Percentiles rank a stretch among this genome's conserved stretches.
These are phyloP conservation scores for Nicotiana tabacum DNA, from an alignment of 257 asterid species.

Conservation along the genomic window DNA sequence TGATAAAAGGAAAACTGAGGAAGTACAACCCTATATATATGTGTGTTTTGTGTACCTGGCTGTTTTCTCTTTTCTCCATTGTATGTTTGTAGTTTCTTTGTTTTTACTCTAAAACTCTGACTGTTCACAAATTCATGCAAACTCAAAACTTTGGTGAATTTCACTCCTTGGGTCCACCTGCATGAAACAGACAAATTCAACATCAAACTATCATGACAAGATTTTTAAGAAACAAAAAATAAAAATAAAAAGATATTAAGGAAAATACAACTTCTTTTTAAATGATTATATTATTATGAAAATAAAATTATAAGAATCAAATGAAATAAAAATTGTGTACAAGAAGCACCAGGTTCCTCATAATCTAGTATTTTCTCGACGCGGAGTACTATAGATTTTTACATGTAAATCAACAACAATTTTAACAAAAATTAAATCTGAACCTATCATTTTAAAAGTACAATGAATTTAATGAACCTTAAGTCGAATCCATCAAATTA, in stretches of 20 bases:
- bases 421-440: too few species aligned
- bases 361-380: too few species aligned
- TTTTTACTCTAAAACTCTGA: constrained; percentile 23
- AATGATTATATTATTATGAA: not conserved
- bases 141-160: constrained; percentile 13
- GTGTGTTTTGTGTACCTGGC: constrained; percentile 35
- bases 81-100: constrained; percentile 7
- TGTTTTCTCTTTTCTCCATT: constrained; percentile 73
- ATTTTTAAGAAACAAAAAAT: not conserved
- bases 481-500: too few species aligned
- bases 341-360: not conserved
- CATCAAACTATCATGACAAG: constrained; percentile 10
- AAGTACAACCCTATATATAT: not conserved
- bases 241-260: not conserved
- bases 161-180: constrained; percentile 47
- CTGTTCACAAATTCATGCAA: constrained; percentile 25
- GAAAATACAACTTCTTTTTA: too few species aligned
- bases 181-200: constrained; percentile 13
- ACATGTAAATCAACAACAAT: too few species aligned
- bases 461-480: too few species aligned
- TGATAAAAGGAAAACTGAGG: not conserved
- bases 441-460: too few species aligned
- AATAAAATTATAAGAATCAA: not conserved
- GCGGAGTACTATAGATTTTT: too few species aligned
- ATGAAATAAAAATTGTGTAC: not conserved